phyloP scores from a whole-genome alignment of 306 rosid species.

The Nissolia schottii region DNA sequence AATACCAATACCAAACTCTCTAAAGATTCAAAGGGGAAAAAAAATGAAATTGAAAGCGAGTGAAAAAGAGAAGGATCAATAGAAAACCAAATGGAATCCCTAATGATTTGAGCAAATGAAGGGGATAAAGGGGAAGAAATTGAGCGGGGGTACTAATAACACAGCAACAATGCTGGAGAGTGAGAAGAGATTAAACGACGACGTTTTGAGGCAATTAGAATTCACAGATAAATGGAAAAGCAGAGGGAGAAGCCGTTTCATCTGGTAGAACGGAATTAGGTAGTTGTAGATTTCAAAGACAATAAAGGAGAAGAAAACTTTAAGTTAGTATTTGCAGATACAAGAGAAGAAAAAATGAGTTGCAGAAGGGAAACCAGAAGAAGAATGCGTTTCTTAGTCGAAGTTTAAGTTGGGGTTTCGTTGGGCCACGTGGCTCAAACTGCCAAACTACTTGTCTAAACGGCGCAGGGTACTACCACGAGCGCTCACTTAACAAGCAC shows the following conservation, averaged over 20 bases:
- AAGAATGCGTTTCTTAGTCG: too few species aligned
- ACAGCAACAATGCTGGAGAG: neutral
- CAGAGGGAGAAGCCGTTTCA: neutral
- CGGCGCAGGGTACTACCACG: too few species aligned
- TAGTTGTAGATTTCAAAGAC: neutral
- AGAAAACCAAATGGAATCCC: neutral
- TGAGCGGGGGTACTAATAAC: neutral
- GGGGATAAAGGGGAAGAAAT: slow-evolving; percentile 2
- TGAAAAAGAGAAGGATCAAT: neutral
- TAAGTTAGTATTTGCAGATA: too few species aligned
- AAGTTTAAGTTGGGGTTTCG: too few species aligned
- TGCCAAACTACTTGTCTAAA: too few species aligned
- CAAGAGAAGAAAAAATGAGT: neutral
- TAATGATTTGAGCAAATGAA: slow-evolving; percentile 18
- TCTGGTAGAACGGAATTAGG: neutral
- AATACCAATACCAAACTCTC: neutral
- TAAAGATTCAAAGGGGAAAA: neutral
- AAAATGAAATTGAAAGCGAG: neutral
- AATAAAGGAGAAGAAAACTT: too few species aligned
- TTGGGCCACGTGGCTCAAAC: too few species aligned
- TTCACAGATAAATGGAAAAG: neutral
- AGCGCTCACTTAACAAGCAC: too few species aligned
- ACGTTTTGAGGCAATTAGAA: neutral
- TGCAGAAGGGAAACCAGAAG: neutral
- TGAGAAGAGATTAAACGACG: neutral